phyloP scores from a whole-genome alignment of 805 yeast genomes.

The Ogataea naganishii region DNA sequence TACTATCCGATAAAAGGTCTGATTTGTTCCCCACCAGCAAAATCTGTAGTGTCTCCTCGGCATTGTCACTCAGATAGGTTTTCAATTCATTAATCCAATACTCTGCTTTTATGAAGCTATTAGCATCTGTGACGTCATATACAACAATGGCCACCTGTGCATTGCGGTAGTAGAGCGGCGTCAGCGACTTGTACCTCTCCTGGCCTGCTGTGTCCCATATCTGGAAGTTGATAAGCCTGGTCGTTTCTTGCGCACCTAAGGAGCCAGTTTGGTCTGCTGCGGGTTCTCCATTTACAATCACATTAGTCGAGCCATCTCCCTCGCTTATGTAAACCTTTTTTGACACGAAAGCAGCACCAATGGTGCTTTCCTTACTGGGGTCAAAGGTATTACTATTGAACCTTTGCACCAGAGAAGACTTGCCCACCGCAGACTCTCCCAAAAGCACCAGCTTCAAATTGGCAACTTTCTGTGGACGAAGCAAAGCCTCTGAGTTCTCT shows the following conservation, averaged over 20 bases:
- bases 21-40: constrained; percentile 74
- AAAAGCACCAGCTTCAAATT: constrained; percentile 27
- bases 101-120: constrained; percentile 60
- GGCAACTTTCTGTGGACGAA: constrained; percentile 17
- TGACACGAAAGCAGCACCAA: constrained; percentile 97
- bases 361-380: constrained; percentile 77
- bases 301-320: constrained; percentile 8
- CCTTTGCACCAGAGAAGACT: constrained; percentile 70
- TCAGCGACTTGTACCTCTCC: constrained; percentile 72
- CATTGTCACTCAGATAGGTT: constrained; percentile 17
- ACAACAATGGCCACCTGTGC: constrained; percentile 83
- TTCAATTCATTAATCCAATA: constrained; percentile 83
- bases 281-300: too few relatives aligned
- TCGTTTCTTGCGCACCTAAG: constrained; percentile 14
- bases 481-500: not conserved
- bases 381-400: constrained; percentile 69
- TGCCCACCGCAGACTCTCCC: constrained; percentile 55
- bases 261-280: too few relatives aligned
- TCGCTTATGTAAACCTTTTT: constrained; percentile 47
- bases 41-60: constrained; percentile 21
- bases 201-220: constrained; percentile 98
- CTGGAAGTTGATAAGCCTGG: constrained; percentile 41
- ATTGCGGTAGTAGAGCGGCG: constrained; percentile 78
- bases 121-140: constrained; percentile 60
- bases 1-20: constrained; percentile 40